These are phyloP conservation scores for Corchorus capsularis DNA, from an alignment of 345 rosid species.

Conservation along the genomic window DNA sequence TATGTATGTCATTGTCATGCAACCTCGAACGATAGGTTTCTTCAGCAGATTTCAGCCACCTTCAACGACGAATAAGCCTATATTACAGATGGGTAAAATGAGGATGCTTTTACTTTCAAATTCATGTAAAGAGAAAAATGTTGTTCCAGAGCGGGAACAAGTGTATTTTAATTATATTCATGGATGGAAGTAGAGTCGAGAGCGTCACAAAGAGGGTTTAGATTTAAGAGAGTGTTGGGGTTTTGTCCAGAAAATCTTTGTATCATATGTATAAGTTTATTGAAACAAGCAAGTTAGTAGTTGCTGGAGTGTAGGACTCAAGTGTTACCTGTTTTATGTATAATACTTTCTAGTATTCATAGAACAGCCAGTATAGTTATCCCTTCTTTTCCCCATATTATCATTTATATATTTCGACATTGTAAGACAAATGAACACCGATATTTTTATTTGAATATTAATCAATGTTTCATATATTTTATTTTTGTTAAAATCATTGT, in stretches of 20 bases:
- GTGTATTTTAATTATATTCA: background rate
- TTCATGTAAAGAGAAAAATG: background rate
- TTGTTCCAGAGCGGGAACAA: background rate
- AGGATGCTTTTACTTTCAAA: background rate
- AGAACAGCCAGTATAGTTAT: background rate
- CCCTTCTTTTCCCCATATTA: background rate
- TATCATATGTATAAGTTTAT: background rate
- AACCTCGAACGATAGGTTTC: constrained; percentile 1
- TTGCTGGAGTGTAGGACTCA: background rate
- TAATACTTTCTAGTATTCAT: background rate
- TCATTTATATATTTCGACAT: too few species aligned
- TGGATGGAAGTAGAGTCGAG: background rate
- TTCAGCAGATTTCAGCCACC: constrained; percentile 18
- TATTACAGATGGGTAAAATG: background rate
- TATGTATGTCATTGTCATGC: constrained; percentile 2
- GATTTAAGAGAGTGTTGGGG: background rate
- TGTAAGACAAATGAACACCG: too few species aligned
- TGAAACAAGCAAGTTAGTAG: background rate
- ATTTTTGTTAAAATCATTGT: too few species aligned
- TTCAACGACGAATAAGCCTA: constrained; percentile 26
- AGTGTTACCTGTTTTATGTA: too few species aligned
- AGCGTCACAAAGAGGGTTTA: background rate
- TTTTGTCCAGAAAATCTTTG: background rate
- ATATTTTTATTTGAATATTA: too few species aligned
- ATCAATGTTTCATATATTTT: too few species aligned